phyloP scores from a whole-genome alignment of 495 filamentous ascomycete genomes.

The Lichenothelia convexa region DNA sequence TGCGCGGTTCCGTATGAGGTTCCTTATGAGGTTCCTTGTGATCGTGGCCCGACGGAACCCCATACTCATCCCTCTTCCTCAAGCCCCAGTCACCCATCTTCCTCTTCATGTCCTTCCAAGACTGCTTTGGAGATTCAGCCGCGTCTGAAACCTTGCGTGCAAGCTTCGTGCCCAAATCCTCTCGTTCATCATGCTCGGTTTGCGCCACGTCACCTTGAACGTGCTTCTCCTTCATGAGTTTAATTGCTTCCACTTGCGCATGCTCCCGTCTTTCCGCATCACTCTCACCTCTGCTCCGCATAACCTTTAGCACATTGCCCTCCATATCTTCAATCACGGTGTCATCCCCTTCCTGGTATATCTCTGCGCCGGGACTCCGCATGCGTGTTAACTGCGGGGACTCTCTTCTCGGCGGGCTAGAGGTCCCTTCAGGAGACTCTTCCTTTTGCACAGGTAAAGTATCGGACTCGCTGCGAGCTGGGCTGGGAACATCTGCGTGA shows the following conservation, averaged over 20 bases:
- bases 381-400: constrained; percentile 4
- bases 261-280: constrained; percentile 26
- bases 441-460: constrained; percentile 19
- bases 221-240: constrained; percentile 28
- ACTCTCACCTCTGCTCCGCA: constrained; percentile 10
- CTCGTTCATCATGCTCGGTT: constrained; percentile 8
- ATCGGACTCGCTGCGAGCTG: constrained; percentile 18
- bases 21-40: constrained; percentile 10
- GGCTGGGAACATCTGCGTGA: constrained; percentile 3
- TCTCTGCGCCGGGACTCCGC: constrained; percentile 12
- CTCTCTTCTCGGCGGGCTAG: constrained; percentile 11
- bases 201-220: constrained; percentile 17
- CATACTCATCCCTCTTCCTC: constrained; percentile 15
- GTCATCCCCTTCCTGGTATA: constrained; percentile 66
- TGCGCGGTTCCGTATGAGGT: constrained; percentile 11
- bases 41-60: neutral
- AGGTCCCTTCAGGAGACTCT: constrained; percentile 9
- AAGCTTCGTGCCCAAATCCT: constrained; percentile 3
- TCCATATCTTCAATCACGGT: constrained; percentile 74
- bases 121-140: constrained; percentile 4
- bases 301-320: constrained; percentile 57
- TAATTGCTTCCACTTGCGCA: constrained; percentile 38
- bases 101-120: constrained; percentile 18
- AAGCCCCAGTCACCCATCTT: constrained; percentile 28
- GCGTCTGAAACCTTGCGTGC: neutral